Percentiles rank a stretch among this genome's conserved stretches.
Evolutionary conservation across 2,329 filamentous ascomycete species (phyloP).

Genomic region (Fusarium musae): DNA sequence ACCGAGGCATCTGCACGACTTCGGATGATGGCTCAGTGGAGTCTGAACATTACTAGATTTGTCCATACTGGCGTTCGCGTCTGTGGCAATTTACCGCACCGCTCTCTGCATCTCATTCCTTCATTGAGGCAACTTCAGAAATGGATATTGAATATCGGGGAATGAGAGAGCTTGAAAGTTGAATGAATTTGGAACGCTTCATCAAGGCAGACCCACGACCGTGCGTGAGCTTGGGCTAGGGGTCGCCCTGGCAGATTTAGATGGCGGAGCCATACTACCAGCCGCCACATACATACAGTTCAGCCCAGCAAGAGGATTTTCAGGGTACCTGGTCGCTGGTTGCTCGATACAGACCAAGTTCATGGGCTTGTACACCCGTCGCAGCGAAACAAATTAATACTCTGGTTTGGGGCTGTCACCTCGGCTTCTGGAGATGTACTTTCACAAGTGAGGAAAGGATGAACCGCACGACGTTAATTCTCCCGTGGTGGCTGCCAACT

Average conservation of each 20-base stretch:
- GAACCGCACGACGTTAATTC: slow-evolving; percentile 21
- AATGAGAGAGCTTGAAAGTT: slow-evolving; percentile 27
- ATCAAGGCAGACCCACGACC: slow-evolving; percentile 31
- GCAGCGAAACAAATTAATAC: background rate
- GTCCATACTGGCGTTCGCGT: slow-evolving; percentile 10
- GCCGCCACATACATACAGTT: slow-evolving; percentile 41
- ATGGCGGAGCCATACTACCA: slow-evolving; percentile 39
- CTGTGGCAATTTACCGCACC: slow-evolving; percentile 20
- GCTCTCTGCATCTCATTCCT: slow-evolving; percentile 2
- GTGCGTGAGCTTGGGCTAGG: slow-evolving; percentile 36
- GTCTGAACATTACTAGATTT: slow-evolving; percentile 14
- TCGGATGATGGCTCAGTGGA: slow-evolving; percentile 24
- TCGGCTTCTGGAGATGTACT: background rate
- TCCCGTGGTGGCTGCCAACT: slow-evolving; percentile 29
- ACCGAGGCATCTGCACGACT: slow-evolving; percentile 20
- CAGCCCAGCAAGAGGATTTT: slow-evolving; percentile 38
- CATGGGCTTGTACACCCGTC: background rate
- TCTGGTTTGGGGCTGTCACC: background rate
- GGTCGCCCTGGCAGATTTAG: slow-evolving; percentile 36
- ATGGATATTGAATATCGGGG: slow-evolving; percentile 23
- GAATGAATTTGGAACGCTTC: slow-evolving; percentile 38
- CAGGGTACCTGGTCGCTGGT: slow-evolving; percentile 21
- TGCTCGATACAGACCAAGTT: slow-evolving; percentile 3
- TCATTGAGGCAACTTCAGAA: slow-evolving; percentile 7
- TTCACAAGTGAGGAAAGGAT: slow-evolving; percentile 9